These are phyloP conservation scores for Candida patagonica DNA, from an alignment of 805 yeast genomes.

Conservation along the genomic window DNA sequence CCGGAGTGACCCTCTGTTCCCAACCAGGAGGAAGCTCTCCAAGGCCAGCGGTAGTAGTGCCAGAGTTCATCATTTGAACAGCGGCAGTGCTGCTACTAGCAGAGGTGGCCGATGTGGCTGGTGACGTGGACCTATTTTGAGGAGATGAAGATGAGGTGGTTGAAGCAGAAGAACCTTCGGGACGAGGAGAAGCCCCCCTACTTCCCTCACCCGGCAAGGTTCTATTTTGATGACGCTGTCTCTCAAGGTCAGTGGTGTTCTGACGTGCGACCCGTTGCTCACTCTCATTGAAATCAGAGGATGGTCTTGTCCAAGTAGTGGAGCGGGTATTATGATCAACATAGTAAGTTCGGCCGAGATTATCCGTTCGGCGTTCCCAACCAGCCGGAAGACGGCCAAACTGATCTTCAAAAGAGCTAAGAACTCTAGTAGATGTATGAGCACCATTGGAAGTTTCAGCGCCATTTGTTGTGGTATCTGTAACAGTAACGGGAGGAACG, in stretches of 20 bases:
- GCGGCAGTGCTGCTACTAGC: conserved; percentile 36
- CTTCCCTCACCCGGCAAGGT: conserved; percentile 62
- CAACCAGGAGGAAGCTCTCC: conserved; percentile 98
- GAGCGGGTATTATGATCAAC: conserved; percentile 97
- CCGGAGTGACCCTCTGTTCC: conserved; percentile 98
- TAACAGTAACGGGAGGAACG: neutral
- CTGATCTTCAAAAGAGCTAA: conserved; percentile 94
- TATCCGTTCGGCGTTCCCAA: conserved; percentile 98
- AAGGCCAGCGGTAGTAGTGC: conserved; percentile 89
- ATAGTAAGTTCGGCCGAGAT: conserved; percentile 93
- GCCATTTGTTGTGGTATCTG: neutral
- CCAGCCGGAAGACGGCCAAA: conserved; percentile 95
- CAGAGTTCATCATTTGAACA: conserved; percentile 50
- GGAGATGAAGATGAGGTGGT: conserved; percentile 7
- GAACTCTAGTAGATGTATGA: conserved; percentile 19
- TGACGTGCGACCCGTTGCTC: conserved; percentile 46
- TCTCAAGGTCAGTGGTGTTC: conserved; percentile 71
- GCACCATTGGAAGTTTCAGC: conserved; percentile 15
- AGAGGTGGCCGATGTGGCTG: conserved; percentile 44
- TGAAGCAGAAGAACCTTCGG: conserved; percentile 12
- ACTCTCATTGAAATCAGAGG: conserved; percentile 63
- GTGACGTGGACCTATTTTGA: conserved; percentile 23
- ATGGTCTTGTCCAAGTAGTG: conserved; percentile 98
- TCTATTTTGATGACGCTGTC: conserved; percentile 84
- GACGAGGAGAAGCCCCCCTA: conserved; percentile 22